Percentiles rank a stretch among this genome's conserved stretches.
Conservation (phyloP, 768 basidiomycete genomes). For the Guyanaporus albipodus region DNA sequence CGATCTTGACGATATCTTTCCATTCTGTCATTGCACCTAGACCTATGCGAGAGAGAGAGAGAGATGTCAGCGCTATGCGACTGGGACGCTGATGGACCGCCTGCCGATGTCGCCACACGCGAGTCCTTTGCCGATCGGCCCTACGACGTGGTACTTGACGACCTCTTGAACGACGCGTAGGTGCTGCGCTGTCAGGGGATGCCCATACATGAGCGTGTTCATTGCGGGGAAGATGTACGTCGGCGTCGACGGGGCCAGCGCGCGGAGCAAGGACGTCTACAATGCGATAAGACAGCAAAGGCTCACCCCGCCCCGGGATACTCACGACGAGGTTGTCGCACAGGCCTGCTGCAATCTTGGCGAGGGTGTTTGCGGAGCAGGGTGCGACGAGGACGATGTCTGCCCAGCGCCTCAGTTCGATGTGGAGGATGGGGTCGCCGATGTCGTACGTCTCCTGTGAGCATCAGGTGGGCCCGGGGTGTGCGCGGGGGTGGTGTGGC, state of each 20-base stretch:
- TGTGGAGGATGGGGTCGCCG: constrained; percentile 93
- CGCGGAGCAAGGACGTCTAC: constrained; percentile 79
- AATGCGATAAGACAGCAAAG: no score
- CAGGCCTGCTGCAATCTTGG: constrained; percentile 83
- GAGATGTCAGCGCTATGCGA: background rate
- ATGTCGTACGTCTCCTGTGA: constrained; percentile 65
- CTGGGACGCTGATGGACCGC: constrained; percentile 19
- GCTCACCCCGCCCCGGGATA: no score
- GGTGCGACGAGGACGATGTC: constrained; percentile 94
- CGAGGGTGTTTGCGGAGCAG: constrained; percentile 94
- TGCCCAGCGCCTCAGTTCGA: constrained; percentile 92
- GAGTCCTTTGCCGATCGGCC: constrained; percentile 82
- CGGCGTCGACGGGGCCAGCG: constrained; percentile 76
- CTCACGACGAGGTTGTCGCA: constrained; percentile 88
- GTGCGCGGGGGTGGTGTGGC: background rate
- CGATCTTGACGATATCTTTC: constrained; percentile 78
- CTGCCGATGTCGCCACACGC: constrained; percentile 91
- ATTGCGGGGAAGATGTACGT: constrained; percentile 95
- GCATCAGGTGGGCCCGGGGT: background rate
- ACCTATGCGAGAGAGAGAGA: constrained; percentile 42
- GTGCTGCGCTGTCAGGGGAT: constrained; percentile 87
- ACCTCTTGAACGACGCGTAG: constrained; percentile 69
- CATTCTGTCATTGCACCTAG: constrained; percentile 97
- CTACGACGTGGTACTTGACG: constrained; percentile 75
- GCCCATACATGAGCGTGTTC: constrained; percentile 98